These are phyloP conservation scores for Colletotrichum incanum DNA, from an alignment of 2,329 filamentous ascomycete species.

Conservation along the genomic window DNA sequence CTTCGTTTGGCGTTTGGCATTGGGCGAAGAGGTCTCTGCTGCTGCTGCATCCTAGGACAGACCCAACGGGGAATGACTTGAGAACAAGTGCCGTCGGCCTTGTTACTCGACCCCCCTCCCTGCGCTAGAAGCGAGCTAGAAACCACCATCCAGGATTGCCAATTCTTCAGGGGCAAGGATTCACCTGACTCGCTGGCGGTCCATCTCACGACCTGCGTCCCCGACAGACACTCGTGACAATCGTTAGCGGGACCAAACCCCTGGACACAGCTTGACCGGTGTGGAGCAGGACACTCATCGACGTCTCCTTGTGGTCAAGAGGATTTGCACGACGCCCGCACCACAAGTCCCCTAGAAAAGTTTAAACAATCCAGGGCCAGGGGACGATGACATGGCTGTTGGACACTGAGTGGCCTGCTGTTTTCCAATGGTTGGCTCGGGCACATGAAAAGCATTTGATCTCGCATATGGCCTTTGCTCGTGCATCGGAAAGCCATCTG, in stretches of 20 bases:
- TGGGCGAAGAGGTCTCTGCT: neutral
- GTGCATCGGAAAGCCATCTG: neutral
- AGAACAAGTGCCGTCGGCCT: neutral
- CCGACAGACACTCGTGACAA: slow-evolving; percentile 15
- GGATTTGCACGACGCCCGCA: slow-evolving; percentile 35
- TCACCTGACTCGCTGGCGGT: slow-evolving; percentile 32
- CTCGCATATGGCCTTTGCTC: neutral
- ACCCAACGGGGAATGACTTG: neutral
- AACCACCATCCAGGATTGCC: slow-evolving; percentile 27
- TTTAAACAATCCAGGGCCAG: slow-evolving; percentile 29
- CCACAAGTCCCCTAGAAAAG: slow-evolving; percentile 23
- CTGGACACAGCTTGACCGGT: slow-evolving; percentile 41
- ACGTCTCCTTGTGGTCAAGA: slow-evolving; percentile 35
- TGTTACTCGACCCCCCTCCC: slow-evolving; percentile 16
- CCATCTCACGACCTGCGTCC: slow-evolving; percentile 25
- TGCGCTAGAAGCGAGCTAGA: slow-evolving; percentile 40
- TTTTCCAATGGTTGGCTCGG: slow-evolving; percentile 13
- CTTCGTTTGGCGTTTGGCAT: neutral
- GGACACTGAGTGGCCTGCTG: neutral
- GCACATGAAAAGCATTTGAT: slow-evolving; percentile 13
- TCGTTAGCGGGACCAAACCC: slow-evolving; percentile 3
- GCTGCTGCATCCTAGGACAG: slow-evolving; percentile 4
- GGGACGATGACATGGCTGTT: neutral
- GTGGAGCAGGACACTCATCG: slow-evolving; percentile 36
- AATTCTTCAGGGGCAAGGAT: slow-evolving; percentile 30